Conservation (phyloP, 1,139 yeast genomes). For the Yamadazyma atlantica region DNA sequence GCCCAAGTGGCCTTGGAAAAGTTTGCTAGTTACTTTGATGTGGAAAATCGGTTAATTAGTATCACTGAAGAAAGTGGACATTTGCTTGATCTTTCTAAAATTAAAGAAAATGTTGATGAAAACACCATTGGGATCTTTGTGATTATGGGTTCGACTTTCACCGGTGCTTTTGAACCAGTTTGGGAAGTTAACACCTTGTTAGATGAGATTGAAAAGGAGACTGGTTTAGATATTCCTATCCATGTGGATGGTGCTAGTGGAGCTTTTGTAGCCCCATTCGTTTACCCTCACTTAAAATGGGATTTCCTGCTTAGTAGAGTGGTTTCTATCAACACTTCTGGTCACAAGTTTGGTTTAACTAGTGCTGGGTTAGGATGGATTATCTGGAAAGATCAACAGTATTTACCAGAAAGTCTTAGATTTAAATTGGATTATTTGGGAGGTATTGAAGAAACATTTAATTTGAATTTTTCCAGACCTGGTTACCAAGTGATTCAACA, state of each 20-base stretch:
- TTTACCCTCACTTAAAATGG: conserved; percentile 76
- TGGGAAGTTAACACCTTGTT: conserved; percentile 56
- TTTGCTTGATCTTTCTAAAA: conserved; percentile 58
- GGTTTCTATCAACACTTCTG: conserved; percentile 84
- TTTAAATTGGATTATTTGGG: conserved; percentile 85
- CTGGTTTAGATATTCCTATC: conserved; percentile 70
- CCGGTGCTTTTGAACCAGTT: conserved; percentile 89
- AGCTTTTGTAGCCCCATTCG: conserved; percentile 83
- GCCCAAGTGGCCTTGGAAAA: conserved; percentile 95
- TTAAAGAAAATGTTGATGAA: conserved; percentile 72
- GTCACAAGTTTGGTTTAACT: conserved; percentile 89
- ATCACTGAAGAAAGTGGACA: conserved; percentile 61
- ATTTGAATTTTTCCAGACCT: conserved; percentile 86
- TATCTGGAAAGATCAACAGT: conserved; percentile 66
- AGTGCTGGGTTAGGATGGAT: conserved; percentile 95
- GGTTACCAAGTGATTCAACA: conserved; percentile 90
- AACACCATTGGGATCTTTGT: conserved; percentile 92
- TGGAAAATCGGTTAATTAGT: conserved; percentile 75
- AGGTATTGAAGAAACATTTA: conserved; percentile 84
- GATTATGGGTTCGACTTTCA: conserved; percentile 86
- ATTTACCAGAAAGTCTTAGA: conserved; percentile 68
- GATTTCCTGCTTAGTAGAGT: conserved; percentile 80
- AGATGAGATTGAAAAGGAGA: conserved; percentile 67
- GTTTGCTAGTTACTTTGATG: conserved; percentile 92
- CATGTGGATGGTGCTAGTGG: conserved; percentile 96